Conservation (phyloP, 2,329 filamentous ascomycete species). For the Zymoseptoria tritici region DNA sequence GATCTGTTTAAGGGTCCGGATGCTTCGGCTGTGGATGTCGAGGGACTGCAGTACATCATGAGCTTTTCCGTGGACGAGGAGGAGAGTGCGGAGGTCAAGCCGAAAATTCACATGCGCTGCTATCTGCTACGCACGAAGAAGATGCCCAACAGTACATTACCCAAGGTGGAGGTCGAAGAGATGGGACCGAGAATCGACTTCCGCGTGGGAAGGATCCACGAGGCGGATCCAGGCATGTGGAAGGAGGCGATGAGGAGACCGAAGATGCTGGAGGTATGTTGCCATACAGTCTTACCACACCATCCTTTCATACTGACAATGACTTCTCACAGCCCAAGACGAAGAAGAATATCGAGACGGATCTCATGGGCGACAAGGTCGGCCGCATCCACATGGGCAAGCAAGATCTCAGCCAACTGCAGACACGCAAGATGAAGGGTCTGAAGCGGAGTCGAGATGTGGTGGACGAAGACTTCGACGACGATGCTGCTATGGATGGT, state of each 20-base stretch:
- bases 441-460: slow-evolving; percentile 73
- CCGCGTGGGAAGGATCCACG: slow-evolving; percentile 68
- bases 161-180: slow-evolving; percentile 87
- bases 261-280: slow-evolving; percentile 61
- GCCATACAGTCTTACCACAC: neutral
- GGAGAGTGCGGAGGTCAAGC: slow-evolving; percentile 36
- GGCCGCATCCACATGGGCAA: slow-evolving; percentile 85
- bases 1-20: slow-evolving; percentile 87
- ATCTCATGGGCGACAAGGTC: slow-evolving; percentile 91
- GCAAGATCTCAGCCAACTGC: slow-evolving; percentile 78
- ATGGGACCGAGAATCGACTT: slow-evolving; percentile 94
- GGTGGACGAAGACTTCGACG: slow-evolving; percentile 50
- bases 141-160: slow-evolving; percentile 70
- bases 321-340: slow-evolving; percentile 44
- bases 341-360: slow-evolving; percentile 95
- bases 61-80: slow-evolving; percentile 64
- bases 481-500: slow-evolving; percentile 32
- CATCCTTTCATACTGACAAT: slow-evolving; percentile 9
- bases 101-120: slow-evolving; percentile 59
- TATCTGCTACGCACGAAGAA: slow-evolving; percentile 83
- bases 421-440: slow-evolving; percentile 99
- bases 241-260: slow-evolving; percentile 89
- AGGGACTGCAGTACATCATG: slow-evolving; percentile 87
- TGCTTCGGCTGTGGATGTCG: slow-evolving; percentile 79
- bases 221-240: slow-evolving; percentile 69